phyloP scores from a whole-genome alignment of 495 filamentous ascomycete species.

The Oleoguttula mirabilis region DNA sequence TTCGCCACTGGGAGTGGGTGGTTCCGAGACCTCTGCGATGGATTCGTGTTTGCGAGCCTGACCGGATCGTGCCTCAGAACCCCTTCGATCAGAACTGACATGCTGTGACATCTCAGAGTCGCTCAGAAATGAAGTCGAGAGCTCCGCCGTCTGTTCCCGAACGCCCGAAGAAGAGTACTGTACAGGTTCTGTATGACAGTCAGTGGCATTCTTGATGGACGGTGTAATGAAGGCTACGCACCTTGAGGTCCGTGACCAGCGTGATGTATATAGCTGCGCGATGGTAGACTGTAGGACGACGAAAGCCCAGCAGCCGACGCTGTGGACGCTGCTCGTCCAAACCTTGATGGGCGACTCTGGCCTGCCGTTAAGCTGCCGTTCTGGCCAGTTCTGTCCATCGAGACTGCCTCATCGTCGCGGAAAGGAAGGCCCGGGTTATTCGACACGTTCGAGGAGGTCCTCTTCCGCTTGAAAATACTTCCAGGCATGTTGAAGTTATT shows the following conservation, averaged over 20 bases:
- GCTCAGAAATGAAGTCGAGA: constrained; percentile 76
- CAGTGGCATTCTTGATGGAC: constrained; percentile 14
- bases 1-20: constrained; percentile 40
- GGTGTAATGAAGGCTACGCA: constrained; percentile 31
- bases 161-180: constrained; percentile 65
- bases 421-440: background rate
- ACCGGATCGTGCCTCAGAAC: constrained; percentile 13
- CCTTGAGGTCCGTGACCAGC: constrained; percentile 53
- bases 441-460: constrained; percentile 7
- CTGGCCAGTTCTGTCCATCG: background rate
- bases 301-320: constrained; percentile 20
- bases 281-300: constrained; percentile 25
- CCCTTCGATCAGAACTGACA: constrained; percentile 14
- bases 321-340: constrained; percentile 17
- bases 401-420: constrained; percentile 2
- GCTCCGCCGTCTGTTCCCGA: constrained; percentile 79
- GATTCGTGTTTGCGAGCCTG: constrained; percentile 16
- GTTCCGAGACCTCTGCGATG: constrained; percentile 53
- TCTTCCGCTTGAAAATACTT: constrained; percentile 8
- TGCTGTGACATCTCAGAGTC: constrained; percentile 32
- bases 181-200: constrained; percentile 46
- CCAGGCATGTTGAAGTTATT: too few species aligned
- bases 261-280: constrained; percentile 51
- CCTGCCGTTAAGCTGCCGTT: background rate
- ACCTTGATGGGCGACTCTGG: background rate